A percentile compares a stretch with the other conserved stretches of the same genome.
phyloP scores from a whole-genome alignment of 345 rosid species.

The Moricandia moricandioides region DNA sequence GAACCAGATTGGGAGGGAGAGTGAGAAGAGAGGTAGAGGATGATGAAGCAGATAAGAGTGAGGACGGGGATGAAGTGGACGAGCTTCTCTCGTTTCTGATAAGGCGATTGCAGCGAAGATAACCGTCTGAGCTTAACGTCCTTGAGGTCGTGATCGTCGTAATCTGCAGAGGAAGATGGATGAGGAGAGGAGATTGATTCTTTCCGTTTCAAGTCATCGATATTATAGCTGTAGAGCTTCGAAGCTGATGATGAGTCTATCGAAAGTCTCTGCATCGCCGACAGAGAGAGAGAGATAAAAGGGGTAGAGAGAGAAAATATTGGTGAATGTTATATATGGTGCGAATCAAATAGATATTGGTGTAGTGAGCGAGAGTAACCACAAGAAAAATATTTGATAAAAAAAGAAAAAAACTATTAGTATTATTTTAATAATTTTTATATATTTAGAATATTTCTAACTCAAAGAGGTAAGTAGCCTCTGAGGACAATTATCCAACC shows the following conservation, averaged over 20 bases:
- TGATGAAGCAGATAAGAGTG: conserved; percentile 70
- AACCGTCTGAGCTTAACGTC: conserved; percentile 54
- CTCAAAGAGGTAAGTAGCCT: too few relatives aligned
- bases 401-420: too few relatives aligned
- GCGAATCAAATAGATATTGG: neutral
- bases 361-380: neutral
- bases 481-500: too few relatives aligned
- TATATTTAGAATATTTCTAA: too few relatives aligned
- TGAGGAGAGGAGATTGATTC: conserved; percentile 27
- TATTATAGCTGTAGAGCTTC: conserved; percentile 55
- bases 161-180: conserved; percentile 21
- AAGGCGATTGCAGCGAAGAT: conserved; percentile 43
- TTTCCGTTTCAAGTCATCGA: conserved; percentile 37
- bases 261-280: conserved; percentile 85
- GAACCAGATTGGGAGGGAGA: conserved; percentile 73
- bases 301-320: conserved; percentile 12
- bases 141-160: conserved; percentile 55
- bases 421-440: too few relatives aligned
- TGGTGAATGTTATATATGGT: neutral
- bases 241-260: conserved; percentile 78
- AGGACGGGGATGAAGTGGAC: conserved; percentile 87
- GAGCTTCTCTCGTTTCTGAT: conserved; percentile 53
- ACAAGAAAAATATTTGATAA: too few relatives aligned
- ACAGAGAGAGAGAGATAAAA: conserved; percentile 6
- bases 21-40: conserved; percentile 83